These are phyloP conservation scores for Arthromyces matolae DNA, from an alignment of 768 basidiomycete genomes.

Conservation along the genomic window DNA sequence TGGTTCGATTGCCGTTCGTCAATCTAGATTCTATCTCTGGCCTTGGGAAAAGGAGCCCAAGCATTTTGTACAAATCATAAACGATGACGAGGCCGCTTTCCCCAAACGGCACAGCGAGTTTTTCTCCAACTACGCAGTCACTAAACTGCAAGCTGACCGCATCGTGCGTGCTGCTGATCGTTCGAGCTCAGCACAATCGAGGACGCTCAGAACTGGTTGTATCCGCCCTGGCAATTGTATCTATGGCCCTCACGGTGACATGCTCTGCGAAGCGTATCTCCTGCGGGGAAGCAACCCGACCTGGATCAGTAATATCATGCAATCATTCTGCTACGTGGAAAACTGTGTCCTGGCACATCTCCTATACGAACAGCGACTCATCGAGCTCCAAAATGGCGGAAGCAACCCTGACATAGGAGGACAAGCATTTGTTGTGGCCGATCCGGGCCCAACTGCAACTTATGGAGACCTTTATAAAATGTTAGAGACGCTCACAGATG, in stretches of 20 bases:
- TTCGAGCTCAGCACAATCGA: slow-evolving; percentile 21
- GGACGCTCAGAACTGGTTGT: slow-evolving; percentile 59
- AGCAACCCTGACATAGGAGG: slow-evolving; percentile 67
- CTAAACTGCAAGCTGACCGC: slow-evolving; percentile 58
- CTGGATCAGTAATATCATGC: slow-evolving; percentile 55
- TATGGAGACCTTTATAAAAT: slow-evolving; percentile 60
- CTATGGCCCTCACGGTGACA: slow-evolving; percentile 73
- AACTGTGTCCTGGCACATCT: slow-evolving; percentile 72
- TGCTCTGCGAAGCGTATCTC: slow-evolving; percentile 62
- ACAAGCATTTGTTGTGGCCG: slow-evolving; percentile 61
- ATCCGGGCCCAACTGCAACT: slow-evolving; percentile 60
- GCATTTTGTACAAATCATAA: slow-evolving; percentile 57
- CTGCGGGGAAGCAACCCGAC: slow-evolving; percentile 55
- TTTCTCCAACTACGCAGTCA: slow-evolving; percentile 76
- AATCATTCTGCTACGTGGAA: slow-evolving; percentile 72
- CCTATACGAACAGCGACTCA: slow-evolving; percentile 66
- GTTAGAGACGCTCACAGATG: slow-evolving; percentile 53
- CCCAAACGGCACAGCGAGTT: slow-evolving; percentile 57
- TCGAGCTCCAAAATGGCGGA: slow-evolving; percentile 39
- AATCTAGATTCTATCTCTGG: slow-evolving; percentile 64
- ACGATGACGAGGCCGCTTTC: slow-evolving; percentile 52
- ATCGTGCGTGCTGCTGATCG: slow-evolving; percentile 37
- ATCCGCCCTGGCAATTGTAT: slow-evolving; percentile 78
- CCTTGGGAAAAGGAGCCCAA: slow-evolving; percentile 67
- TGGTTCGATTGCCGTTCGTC: slow-evolving; percentile 55